Evolutionary conservation across 2,329 filamentous ascomycete species (phyloP).

Genomic region (Calonectria crousiana): DNA sequence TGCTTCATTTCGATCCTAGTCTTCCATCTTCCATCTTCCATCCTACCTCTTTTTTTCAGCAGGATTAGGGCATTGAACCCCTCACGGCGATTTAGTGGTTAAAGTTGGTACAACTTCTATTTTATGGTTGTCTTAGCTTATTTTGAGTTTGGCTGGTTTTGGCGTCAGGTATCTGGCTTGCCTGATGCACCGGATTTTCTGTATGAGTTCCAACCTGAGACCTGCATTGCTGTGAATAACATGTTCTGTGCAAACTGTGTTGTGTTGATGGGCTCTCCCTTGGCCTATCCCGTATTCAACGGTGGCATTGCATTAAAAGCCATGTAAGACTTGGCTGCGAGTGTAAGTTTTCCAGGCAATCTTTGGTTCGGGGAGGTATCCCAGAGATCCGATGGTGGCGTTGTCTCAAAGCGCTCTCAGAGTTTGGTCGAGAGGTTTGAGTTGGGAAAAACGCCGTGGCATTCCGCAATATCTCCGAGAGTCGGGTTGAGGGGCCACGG

Average conservation of each 20-base stretch:
- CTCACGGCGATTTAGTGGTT: not conserved
- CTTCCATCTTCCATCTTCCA: not conserved
- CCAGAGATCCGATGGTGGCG: not conserved
- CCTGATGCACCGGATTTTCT: not conserved
- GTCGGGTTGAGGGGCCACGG: not conserved
- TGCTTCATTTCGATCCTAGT: not conserved
- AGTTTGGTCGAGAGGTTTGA: not conserved
- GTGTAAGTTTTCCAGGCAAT: not conserved
- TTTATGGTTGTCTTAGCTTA: not conserved
- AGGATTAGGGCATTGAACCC: not conserved
- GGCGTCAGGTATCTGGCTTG: not conserved
- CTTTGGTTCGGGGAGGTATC: not conserved
- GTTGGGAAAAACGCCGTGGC: not conserved
- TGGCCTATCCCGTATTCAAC: too few relatives aligned
- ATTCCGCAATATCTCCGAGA: not conserved
- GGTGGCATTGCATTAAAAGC: too few relatives aligned
- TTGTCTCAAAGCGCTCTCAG: not conserved
- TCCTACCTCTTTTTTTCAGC: not conserved
- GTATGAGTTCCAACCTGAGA: not conserved
- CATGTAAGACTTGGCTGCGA: too few relatives aligned
- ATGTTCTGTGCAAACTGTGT: not conserved
- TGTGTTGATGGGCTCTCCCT: not conserved
- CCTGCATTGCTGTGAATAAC: not conserved
- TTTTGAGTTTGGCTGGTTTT: not conserved
- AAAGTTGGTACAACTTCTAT: not conserved